These are phyloP conservation scores for Hypoxylon sp. DNA, from an alignment of 2,329 filamentous ascomycete species.

Conservation along the genomic window DNA sequence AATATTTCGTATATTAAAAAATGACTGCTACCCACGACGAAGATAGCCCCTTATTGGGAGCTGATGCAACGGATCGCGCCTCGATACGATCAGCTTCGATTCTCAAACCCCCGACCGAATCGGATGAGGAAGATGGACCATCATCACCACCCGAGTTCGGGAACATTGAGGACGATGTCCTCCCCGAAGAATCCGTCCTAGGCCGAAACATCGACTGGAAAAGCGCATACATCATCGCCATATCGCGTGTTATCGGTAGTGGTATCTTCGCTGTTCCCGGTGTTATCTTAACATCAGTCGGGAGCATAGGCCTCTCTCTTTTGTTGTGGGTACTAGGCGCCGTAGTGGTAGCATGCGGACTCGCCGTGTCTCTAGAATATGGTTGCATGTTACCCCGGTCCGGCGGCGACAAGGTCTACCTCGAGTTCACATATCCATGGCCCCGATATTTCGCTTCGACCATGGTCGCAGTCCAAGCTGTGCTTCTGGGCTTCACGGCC, in stretches of 20 bases:
- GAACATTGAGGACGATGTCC: conserved; percentile 69
- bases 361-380: conserved; percentile 76
- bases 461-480: conserved; percentile 73
- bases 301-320: conserved; percentile 75
- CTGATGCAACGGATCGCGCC: conserved; percentile 21
- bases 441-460: conserved; percentile 76
- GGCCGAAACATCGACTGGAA: conserved; percentile 74
- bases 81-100: conserved; percentile 38
- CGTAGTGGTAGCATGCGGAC: conserved; percentile 71
- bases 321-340: conserved; percentile 75
- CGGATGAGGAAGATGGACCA: conserved; percentile 35
- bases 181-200: conserved; percentile 71
- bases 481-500: conserved; percentile 76
- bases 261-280: conserved; percentile 82
- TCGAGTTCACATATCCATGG: conserved; percentile 76
- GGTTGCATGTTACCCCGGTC: conserved; percentile 79
- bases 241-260: conserved; percentile 77
- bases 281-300: conserved; percentile 75
- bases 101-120: conserved; percentile 29
- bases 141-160: conserved; percentile 48
- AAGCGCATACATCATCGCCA: conserved; percentile 76
- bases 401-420: conserved; percentile 78
- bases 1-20: conserved; percentile 4
- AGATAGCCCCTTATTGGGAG: conserved; percentile 39
- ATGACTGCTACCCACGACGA: conserved; percentile 39